phyloP scores from a whole-genome alignment of 495 filamentous ascomycete species.

The Neurospora pannonica region DNA sequence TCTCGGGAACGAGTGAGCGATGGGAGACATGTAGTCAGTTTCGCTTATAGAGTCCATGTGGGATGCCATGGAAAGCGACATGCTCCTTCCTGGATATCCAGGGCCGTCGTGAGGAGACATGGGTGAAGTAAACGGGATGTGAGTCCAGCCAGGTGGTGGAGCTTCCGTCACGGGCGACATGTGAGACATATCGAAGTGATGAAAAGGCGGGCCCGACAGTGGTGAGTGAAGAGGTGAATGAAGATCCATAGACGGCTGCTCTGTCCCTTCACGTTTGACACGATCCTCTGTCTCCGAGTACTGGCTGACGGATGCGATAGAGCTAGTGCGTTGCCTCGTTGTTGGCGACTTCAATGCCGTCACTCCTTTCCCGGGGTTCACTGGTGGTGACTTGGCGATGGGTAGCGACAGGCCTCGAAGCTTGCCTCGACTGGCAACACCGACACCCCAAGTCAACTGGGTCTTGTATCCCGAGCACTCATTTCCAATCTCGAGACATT shows the following conservation, averaged over 20 bases:
- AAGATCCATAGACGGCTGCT: slow-evolving; percentile 9
- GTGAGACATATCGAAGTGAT: slow-evolving; percentile 29
- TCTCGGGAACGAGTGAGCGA: slow-evolving; percentile 39
- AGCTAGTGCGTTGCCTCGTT: slow-evolving; percentile 28
- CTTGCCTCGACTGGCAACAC: slow-evolving; percentile 93
- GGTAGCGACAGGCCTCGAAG: slow-evolving; percentile 81
- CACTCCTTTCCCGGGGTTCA: slow-evolving; percentile 38
- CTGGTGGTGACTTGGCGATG: slow-evolving; percentile 62
- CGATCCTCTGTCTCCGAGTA: slow-evolving; percentile 30
- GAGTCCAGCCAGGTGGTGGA: slow-evolving; percentile 23
- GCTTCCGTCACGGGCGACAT: slow-evolving; percentile 25
- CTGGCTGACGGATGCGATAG: slow-evolving; percentile 25
- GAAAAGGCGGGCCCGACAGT: slow-evolving; percentile 21
- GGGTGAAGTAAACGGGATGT: slow-evolving; percentile 21
- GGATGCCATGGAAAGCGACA: slow-evolving; percentile 22
- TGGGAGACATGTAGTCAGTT: slow-evolving; percentile 45
- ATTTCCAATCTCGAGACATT: slow-evolving; percentile 82
- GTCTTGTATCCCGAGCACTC: slow-evolving; percentile 98
- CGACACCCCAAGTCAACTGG: slow-evolving; percentile 93
- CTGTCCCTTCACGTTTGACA: slow-evolving; percentile 6
- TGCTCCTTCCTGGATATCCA: slow-evolving; percentile 15
- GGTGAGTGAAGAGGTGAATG: slow-evolving; percentile 1
- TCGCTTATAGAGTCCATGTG: slow-evolving; percentile 45
- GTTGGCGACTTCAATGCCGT: slow-evolving; percentile 15
- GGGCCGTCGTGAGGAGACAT: slow-evolving; percentile 15